Percentiles rank a stretch among this genome's conserved stretches.
phyloP scores from a whole-genome alignment of 108 stramenopile genomes.

The Stephanodiscus minutulus region DNA sequence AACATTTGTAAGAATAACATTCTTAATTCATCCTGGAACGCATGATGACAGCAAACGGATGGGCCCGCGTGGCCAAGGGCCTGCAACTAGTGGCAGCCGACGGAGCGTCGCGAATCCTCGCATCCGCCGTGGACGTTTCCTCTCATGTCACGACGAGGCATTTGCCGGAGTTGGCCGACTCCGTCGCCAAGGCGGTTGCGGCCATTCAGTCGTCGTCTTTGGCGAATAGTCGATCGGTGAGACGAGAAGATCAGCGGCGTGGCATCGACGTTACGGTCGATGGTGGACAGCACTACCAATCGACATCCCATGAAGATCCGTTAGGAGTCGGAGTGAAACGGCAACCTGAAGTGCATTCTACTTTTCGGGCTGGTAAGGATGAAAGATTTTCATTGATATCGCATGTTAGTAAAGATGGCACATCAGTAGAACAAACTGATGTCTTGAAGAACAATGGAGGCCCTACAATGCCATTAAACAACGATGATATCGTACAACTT shows the following conservation, averaged over 20 bases:
- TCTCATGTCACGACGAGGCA: slow-evolving; percentile 22
- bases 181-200: slow-evolving; percentile 10
- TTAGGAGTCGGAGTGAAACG: no score
- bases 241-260: background rate
- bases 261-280: background rate
- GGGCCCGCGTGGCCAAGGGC: slow-evolving; percentile 58
- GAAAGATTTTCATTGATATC: no score
- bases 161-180: slow-evolving; percentile 36
- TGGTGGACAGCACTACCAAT: background rate
- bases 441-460: no score
- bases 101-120: slow-evolving; percentile 42
- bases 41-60: slow-evolving; percentile 29
- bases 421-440: no score
- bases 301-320: background rate
- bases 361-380: no score
- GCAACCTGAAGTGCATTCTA: no score
- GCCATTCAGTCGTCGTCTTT: background rate
- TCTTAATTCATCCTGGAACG: no score
- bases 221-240: background rate
- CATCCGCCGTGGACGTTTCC: slow-evolving; percentile 18
- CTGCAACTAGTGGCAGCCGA: slow-evolving; percentile 50
- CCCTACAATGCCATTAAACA: no score
- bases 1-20: no score
- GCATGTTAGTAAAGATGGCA: no score
- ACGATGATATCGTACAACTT: no score